A percentile compares a stretch with the other conserved stretches of the same genome.
Evolutionary conservation across 2,329 filamentous ascomycete genomes (phyloP).

Genomic region (Chaetomiaceae sp.): DNA sequence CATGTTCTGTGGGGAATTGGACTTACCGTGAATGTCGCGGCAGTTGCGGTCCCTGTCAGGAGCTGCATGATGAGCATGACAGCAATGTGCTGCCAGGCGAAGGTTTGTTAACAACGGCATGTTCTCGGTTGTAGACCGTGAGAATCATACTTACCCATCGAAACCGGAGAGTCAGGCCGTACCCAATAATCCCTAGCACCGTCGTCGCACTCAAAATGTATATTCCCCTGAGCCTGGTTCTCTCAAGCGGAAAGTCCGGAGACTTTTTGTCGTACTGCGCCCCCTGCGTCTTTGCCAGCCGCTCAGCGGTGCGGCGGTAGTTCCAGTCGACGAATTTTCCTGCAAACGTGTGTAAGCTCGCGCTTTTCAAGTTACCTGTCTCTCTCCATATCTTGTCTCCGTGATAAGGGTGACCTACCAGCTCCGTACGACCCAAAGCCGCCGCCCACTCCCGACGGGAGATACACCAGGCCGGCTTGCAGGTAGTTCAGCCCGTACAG

Average conservation of each 20-base stretch:
- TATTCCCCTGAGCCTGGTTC: conserved; percentile 5
- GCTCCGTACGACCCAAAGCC: conserved; percentile 9
- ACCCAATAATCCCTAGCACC: conserved; percentile 9
- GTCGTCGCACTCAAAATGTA: conserved; percentile 6
- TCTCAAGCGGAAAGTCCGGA: conserved; percentile 11
- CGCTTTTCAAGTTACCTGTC: too few species aligned
- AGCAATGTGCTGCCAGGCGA: conserved; percentile 15
- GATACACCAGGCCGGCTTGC: conserved; percentile 11
- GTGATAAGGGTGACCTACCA: not conserved
- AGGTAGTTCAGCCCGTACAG: conserved; percentile 9
- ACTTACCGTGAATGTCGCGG: conserved; percentile 8
- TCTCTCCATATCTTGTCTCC: not conserved
- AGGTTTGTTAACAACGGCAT: too few species aligned
- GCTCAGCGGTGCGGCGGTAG: conserved; percentile 6
- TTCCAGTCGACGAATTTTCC: conserved; percentile 17
- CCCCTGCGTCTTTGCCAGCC: not conserved
- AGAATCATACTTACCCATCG: conserved; percentile 3
- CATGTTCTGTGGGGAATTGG: too few species aligned
- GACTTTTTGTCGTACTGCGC: conserved; percentile 6
- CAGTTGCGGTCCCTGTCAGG: conserved; percentile 12
- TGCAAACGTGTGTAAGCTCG: not conserved
- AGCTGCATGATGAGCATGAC: conserved; percentile 16
- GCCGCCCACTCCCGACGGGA: conserved; percentile 12
- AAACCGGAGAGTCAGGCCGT: conserved; percentile 8
- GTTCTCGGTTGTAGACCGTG: too few species aligned